Evolutionary conservation across 768 basidiomycete species (phyloP), one percentile per base, ranked within the genome.

Genomic region (Leccinum obscurum): DNA sequence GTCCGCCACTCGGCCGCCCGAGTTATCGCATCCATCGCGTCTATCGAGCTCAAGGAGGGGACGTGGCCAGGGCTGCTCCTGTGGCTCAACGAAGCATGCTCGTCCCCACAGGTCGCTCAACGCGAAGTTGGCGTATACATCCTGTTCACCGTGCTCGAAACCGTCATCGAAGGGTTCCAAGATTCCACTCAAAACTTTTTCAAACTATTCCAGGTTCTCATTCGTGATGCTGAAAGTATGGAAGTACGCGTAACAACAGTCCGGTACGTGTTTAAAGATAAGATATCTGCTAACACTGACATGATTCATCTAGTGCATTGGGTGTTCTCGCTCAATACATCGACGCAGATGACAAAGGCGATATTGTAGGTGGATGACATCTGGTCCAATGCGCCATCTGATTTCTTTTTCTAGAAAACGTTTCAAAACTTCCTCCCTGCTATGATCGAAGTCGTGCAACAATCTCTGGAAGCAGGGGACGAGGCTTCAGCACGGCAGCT

Each of bases 311-410:
- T 44, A 89, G 93, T 61, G 88, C 92, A n/a, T 77, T 98, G 41
- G 95, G 95, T 57, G 88, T 93, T 60, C 84, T 99, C 55, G 92
- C 96, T 22, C 93, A 95, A 73, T 98, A 93, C 75, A 88, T 98
- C 55, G 92, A 95, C 64, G 68, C 81, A 6, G 92, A 92, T 49
- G 92, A 98, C 74, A 95, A 95, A 77, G 78, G 76, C 32, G 90
- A 94, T 64, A 86, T 98, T 58, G 93, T 94, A 68, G 67, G 89
- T 80, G 10, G 24, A 41, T 52, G 7, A 51, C 54, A 46, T 48
- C n/a, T 11, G 32, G 50, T 55, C 57, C 15, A 56, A 11, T n/a
- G 15, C 20, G 48, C 9, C 11, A 46, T 20, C 26, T 54, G 60
- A 59, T 55, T 64, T 15, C 2, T 26, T 49, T 49, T 30, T 44